phyloP scores from a whole-genome alignment of 139 green algal species.

The Protoeuglena noctilucae region DNA sequence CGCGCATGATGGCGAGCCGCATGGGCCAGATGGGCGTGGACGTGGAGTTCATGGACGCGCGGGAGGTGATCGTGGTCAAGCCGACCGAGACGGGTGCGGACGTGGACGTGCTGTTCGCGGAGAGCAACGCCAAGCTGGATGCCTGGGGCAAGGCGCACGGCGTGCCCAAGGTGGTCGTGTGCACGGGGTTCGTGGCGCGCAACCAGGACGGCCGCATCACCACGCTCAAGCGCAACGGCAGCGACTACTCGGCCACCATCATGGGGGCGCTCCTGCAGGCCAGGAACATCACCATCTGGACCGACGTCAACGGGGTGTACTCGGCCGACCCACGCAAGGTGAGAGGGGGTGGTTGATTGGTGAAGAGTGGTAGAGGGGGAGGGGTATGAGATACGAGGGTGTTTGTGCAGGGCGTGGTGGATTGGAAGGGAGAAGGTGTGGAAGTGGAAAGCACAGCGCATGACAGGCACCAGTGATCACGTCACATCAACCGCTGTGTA shows the following conservation, averaged over 20 bases:
- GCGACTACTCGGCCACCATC: conserved; percentile 87
- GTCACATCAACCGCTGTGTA: too few species aligned
- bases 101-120: conserved; percentile 76
- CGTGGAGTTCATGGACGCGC: conserved; percentile 74
- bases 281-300: conserved; percentile 90
- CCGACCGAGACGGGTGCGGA: too few species aligned
- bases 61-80: conserved; percentile 71
- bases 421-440: too few species aligned
- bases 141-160: too few species aligned
- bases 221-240: conserved; percentile 76
- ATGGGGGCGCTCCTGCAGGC: conserved; percentile 54
- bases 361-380: too few species aligned
- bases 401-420: too few species aligned
- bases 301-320: conserved; percentile 92
- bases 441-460: too few species aligned
- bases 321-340: conserved; percentile 85
- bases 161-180: conserved; percentile 45
- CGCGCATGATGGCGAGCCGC: conserved; percentile 50
- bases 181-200: conserved; percentile 88
- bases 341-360: too few species aligned
- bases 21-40: conserved; percentile 38
- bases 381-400: too few species aligned
- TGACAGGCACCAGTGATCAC: too few species aligned
- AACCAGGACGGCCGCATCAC: conserved; percentile 39
- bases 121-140: background rate